Evolutionary conservation across 2,329 filamentous ascomycete genomes (phyloP), one percentile per base, ranked within the genome.

Genomic region (Orbilia oligospora): DNA sequence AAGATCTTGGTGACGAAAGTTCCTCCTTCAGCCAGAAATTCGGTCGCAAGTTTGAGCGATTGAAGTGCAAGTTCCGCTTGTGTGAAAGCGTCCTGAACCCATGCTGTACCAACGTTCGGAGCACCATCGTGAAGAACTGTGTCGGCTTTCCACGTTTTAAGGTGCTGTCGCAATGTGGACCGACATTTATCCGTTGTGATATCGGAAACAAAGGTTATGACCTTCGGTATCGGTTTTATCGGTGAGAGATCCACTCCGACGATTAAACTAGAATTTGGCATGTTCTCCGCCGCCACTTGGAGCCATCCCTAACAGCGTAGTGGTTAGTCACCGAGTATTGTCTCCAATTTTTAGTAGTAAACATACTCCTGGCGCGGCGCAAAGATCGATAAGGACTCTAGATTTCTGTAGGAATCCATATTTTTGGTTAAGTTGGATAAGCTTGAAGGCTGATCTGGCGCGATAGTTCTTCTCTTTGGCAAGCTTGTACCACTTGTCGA

Each of bases 401-500:
- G 93, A 97, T 88, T 97, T 95, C 85, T 98, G 94, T 82, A 99
- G 87, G 85, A 99, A 99, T 81, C 93, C 93, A 91, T 97, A 99
- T 85, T 97, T 98, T 86, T 98, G 97, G 87, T 99, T 99, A 83
- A 99, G 87, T 85, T 99, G 95, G 82, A 99, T 95, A 82, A 99
- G 87, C 87, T 99, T 99, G 89, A 98, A 98, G 71, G 96, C 94
- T 82, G 96, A 94, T 88, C 96, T 90, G 80, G 96, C 95, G 83
- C 96, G 89, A 84, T 97, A 99, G 80, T 96, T 96, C 86, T 97
- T 98, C 85, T 99, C 96, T 86, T 99, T 99, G 80, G 96, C 96
- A 83, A 98, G 91, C 84, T 94, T 95, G 86, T 98, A 99, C 93
- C 94, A 98, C 86, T 98, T 97, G 86, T 99, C 96, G 83, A 97